Conservation (phyloP, 2,329 filamentous ascomycete species). For the Fusarium bulbicola region DNA sequence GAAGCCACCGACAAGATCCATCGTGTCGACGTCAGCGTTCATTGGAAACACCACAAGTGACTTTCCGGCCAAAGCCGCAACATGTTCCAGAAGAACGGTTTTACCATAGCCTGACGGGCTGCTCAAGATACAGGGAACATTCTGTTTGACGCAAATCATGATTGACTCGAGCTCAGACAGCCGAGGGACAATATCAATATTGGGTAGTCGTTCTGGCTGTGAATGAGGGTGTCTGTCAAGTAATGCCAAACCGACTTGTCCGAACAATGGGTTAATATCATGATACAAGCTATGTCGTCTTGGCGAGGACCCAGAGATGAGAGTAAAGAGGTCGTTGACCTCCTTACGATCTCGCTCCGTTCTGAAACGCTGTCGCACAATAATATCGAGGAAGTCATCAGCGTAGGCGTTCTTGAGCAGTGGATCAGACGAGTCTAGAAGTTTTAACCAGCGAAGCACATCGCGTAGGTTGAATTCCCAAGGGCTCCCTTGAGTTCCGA, state of each 20-base stretch:
- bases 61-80: conserved; percentile 82
- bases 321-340: conserved; percentile 72
- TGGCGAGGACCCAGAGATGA: conserved; percentile 66
- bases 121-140: conserved; percentile 88
- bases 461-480: conserved; percentile 98
- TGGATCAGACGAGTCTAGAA: conserved; percentile 63
- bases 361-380: conserved; percentile 90
- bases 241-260: conserved; percentile 83
- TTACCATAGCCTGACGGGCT: conserved; percentile 89
- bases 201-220: conserved; percentile 62
- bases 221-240: conserved; percentile 67
- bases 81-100: conserved; percentile 78
- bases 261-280: conserved; percentile 69
- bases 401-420: conserved; percentile 68
- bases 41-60: conserved; percentile 84
- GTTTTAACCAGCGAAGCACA: conserved; percentile 84
- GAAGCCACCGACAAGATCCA: conserved; percentile 96
- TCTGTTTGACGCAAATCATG: conserved; percentile 85
- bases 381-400: conserved; percentile 80
- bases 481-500: conserved; percentile 74
- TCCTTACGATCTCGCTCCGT: conserved; percentile 71
- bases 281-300: conserved; percentile 73
- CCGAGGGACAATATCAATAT: conserved; percentile 61
- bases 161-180: conserved; percentile 84
- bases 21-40: conserved; percentile 95